Evolutionary conservation across 2,329 filamentous ascomycete species (phyloP).

Genomic region (Calonectria pseudoreteaudii): DNA sequence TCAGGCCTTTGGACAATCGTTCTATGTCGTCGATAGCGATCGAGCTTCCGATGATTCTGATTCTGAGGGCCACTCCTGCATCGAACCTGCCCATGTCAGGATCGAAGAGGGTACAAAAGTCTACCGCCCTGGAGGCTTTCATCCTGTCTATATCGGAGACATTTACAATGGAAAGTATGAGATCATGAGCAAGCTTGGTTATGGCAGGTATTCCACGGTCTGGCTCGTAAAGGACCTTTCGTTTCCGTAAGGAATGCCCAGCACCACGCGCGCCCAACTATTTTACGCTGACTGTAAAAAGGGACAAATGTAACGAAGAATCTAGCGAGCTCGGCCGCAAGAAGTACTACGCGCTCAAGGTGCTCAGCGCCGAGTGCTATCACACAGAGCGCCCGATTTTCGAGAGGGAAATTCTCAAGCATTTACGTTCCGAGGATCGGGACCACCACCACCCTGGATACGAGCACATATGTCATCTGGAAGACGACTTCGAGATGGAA

Average conservation of each 20-base stretch:
- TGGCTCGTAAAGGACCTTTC: slow-evolving; percentile 47
- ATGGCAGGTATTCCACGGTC: slow-evolving; percentile 46
- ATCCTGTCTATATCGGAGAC: slow-evolving; percentile 53
- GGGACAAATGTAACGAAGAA: no score
- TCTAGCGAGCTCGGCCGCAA: background rate
- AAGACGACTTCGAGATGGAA: slow-evolving; percentile 40
- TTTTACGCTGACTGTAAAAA: background rate
- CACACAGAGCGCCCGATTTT: background rate
- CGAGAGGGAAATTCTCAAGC: slow-evolving; percentile 39
- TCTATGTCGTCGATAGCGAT: background rate
- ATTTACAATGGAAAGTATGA: slow-evolving; percentile 44
- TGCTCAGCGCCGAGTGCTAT: slow-evolving; percentile 41
- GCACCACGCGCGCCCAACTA: background rate
- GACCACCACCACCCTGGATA: slow-evolving; percentile 16
- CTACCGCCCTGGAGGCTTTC: slow-evolving; percentile 52
- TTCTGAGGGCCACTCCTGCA: background rate
- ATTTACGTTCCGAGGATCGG: slow-evolving; percentile 6
- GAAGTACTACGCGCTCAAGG: slow-evolving; percentile 48
- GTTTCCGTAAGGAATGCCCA: slow-evolving; percentile 10
- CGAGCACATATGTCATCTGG: slow-evolving; percentile 36
- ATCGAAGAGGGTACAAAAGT: background rate
- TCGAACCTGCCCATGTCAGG: no score
- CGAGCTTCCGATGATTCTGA: no score
- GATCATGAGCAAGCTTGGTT: slow-evolving; percentile 45
- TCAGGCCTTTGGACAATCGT: background rate